These are phyloP conservation scores for Xerocomellus chrysenteron DNA, from an alignment of 768 basidiomycete genomes.

Conservation along the genomic window DNA sequence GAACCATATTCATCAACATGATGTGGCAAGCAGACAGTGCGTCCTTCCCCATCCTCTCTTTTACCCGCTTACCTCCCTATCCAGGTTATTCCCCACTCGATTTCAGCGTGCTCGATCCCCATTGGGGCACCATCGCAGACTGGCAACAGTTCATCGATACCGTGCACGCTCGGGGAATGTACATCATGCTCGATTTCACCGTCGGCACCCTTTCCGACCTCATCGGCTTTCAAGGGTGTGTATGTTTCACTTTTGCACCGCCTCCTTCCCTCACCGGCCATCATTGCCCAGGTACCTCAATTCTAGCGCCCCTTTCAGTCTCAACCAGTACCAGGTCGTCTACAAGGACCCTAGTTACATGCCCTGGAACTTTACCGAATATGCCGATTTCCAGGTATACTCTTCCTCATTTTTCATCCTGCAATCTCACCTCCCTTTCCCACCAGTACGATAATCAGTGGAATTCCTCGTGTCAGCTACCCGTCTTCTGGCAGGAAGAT, in stretches of 20 bases:
- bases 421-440: too few species aligned
- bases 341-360: slow-evolving; percentile 76
- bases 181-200: slow-evolving; percentile 91
- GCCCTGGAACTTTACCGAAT: slow-evolving; percentile 86
- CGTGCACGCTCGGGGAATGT: slow-evolving; percentile 83
- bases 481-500: slow-evolving; percentile 78
- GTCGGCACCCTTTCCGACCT: slow-evolving; percentile 91
- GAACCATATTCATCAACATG: slow-evolving; percentile 93
- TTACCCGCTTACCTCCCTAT: neutral
- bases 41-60: slow-evolving; percentile 30
- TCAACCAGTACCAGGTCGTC: slow-evolving; percentile 67
- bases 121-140: slow-evolving; percentile 83
- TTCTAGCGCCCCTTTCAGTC: slow-evolving; percentile 71
- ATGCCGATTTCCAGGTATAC: slow-evolving; percentile 75
- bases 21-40: slow-evolving; percentile 94
- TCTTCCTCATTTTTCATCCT: neutral
- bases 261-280: slow-evolving; percentile 12
- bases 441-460: slow-evolving; percentile 62
- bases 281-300: slow-evolving; percentile 58
- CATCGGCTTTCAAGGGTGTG: slow-evolving; percentile 81
- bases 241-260: slow-evolving; percentile 6
- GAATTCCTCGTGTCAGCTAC: slow-evolving; percentile 73
- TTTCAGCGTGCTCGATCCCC: slow-evolving; percentile 87
- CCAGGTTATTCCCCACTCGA: slow-evolving; percentile 89
- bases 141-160: slow-evolving; percentile 76